Conservation (phyloP, 495 filamentous ascomycete genomes). For the Friedmanniomyces simplex region DNA sequence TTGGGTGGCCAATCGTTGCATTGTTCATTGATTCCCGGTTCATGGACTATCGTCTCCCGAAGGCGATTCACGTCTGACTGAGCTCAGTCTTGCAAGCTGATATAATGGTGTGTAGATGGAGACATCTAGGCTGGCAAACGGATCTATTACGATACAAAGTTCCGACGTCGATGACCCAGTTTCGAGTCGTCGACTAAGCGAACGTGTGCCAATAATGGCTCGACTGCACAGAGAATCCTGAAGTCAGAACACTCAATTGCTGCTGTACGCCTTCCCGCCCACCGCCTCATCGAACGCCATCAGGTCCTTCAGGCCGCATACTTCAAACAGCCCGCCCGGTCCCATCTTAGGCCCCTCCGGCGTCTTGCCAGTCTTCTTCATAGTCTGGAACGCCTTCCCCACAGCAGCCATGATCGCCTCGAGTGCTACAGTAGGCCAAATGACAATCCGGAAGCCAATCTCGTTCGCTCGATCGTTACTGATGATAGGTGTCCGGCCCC, state of each 20-base stretch:
- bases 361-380: constrained; percentile 24
- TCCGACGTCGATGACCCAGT: too few relatives aligned
- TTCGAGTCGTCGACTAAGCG: not conserved
- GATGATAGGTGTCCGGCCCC: constrained; percentile 48
- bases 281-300: constrained; percentile 47
- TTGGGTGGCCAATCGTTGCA: too few relatives aligned
- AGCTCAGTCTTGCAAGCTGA: too few relatives aligned
- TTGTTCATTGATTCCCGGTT: too few relatives aligned
- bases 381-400: constrained; percentile 18
- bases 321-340: constrained; percentile 43
- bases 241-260: not conserved
- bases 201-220: too few relatives aligned
- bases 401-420: constrained; percentile 24
- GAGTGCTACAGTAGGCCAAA: constrained; percentile 29
- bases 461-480: constrained; percentile 46
- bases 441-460: constrained; percentile 55
- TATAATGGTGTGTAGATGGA: too few relatives aligned
- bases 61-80: too few relatives aligned
- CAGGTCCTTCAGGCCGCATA: constrained; percentile 49
- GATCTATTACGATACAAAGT: too few relatives aligned
- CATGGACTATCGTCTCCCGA: too few relatives aligned
- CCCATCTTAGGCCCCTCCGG: constrained; percentile 24
- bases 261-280: constrained; percentile 39
- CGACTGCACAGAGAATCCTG: too few relatives aligned
- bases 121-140: too few relatives aligned